Percentiles rank a stretch among this genome's conserved stretches.
Conservation (phyloP, 75 land plant genomes). For the Chamaecyparis obtusa region DNA sequence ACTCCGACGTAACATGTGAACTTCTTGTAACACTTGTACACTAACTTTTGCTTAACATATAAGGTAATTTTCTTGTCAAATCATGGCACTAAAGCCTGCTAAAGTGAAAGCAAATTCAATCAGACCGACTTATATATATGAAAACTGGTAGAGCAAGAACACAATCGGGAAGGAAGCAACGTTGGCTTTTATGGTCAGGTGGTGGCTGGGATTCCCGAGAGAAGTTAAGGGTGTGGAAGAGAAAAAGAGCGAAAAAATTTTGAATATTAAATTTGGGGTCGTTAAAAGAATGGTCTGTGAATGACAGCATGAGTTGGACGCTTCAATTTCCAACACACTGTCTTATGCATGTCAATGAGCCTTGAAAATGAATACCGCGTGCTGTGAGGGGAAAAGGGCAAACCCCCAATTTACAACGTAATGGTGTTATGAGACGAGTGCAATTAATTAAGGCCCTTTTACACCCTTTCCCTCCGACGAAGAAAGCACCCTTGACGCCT, state of each 20-base stretch:
- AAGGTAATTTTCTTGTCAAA: too few relatives aligned
- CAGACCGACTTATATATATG: not conserved
- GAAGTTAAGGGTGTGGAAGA: not conserved
- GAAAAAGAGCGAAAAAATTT: not conserved
- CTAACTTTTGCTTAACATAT: too few relatives aligned
- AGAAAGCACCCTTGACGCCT: not conserved
- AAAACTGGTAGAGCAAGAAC: not conserved
- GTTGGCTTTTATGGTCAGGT: not conserved
- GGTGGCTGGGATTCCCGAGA: not conserved
- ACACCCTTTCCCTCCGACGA: not conserved
- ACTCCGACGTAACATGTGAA: too few relatives aligned
- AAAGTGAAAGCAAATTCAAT: not conserved
- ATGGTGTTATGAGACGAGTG: not conserved
- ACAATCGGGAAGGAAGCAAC: not conserved
- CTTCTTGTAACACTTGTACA: too few relatives aligned
- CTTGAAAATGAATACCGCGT: not conserved
- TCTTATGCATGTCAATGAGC: not conserved
- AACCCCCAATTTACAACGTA: not conserved
- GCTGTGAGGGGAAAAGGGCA: not conserved
- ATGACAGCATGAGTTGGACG: not conserved
- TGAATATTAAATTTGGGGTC: not conserved
- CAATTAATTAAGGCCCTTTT: not conserved
- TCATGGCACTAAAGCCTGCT: not conserved
- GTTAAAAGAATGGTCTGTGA: not conserved
- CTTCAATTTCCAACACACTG: constrained; percentile 4